Percentiles rank a stretch among this genome's conserved stretches.
Evolutionary conservation across 164 flowering plant species (phyloP).

Genomic region (Euptelea pleiosperma): DNA sequence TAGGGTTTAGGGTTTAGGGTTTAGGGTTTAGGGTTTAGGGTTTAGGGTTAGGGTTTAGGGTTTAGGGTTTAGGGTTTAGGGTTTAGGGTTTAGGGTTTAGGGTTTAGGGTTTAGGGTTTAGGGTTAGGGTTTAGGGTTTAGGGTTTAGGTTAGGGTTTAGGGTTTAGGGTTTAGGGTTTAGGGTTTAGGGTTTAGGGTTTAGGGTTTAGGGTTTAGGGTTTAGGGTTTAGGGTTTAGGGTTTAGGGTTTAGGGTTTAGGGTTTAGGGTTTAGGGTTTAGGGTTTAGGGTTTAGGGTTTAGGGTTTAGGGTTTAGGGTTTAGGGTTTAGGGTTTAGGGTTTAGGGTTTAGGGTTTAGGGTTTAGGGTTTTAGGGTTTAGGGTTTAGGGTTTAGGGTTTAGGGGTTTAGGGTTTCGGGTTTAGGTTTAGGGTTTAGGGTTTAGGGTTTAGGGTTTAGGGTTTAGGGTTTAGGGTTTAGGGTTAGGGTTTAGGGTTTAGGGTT

Average conservation of each 20-base stretch:
- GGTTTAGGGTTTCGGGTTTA: too few species aligned
- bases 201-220: constrained; percentile 14
- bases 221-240: constrained; percentile 16
- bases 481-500: too few species aligned
- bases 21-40: constrained; percentile 19
- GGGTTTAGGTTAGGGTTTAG: constrained; percentile 9
- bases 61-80: constrained; percentile 13
- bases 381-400: constrained; percentile 7
- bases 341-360: constrained; percentile 17
- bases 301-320: constrained; percentile 10
- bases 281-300: constrained; percentile 11
- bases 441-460: not conserved
- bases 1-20: constrained; percentile 16
- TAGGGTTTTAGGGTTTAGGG: too few species aligned
- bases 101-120: constrained; percentile 10
- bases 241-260: constrained; percentile 9
- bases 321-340: constrained; percentile 19
- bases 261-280: constrained; percentile 12
- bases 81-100: constrained; percentile 11
- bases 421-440: too few species aligned
- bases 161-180: constrained; percentile 14
- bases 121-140: constrained; percentile 11
- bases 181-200: constrained; percentile 14
- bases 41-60: constrained; percentile 13
- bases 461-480: not conserved